Percentiles rank a stretch among this genome's conserved stretches.
phyloP scores from a whole-genome alignment of 805 yeast species.

The Helenozyma baotianmanensis region DNA sequence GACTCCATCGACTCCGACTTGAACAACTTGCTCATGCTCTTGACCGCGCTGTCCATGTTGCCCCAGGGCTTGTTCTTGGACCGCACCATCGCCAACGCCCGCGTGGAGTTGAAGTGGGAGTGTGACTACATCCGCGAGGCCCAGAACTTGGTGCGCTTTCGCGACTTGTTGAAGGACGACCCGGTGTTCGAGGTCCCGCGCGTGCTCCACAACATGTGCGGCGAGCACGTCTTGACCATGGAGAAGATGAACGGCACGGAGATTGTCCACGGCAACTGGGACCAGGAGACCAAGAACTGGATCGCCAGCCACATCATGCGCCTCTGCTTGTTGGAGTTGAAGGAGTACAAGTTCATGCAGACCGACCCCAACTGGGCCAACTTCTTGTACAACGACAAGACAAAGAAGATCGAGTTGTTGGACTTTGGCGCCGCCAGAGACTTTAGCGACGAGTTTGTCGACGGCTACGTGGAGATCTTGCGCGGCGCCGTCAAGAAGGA shows the following conservation, averaged over 20 bases:
- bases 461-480: constrained; percentile 63
- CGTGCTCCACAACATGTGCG: constrained; percentile 72
- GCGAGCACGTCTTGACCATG: constrained; percentile 86
- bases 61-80: constrained; percentile 93
- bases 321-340: constrained; percentile 80
- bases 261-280: constrained; percentile 70
- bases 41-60: constrained; percentile 80
- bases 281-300: constrained; percentile 71
- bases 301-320: constrained; percentile 85
- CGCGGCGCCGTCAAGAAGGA: constrained; percentile 73
- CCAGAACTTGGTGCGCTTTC: constrained; percentile 62
- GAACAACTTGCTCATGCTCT: constrained; percentile 72
- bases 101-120: constrained; percentile 94
- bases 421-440: constrained; percentile 96
- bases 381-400: constrained; percentile 72
- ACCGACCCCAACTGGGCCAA: constrained; percentile 99
- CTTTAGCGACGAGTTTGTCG: constrained; percentile 62
- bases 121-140: constrained; percentile 95
- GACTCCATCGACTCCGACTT: constrained; percentile 91
- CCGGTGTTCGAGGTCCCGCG: constrained; percentile 74
- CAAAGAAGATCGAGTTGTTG: constrained; percentile 72
- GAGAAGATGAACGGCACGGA: constrained; percentile 79
- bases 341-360: constrained; percentile 86
- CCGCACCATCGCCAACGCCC: constrained; percentile 86
- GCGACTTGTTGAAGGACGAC: constrained; percentile 48